Conservation (phyloP, 208 protist species). For the Vickermania ingenoplastis region DNA sequence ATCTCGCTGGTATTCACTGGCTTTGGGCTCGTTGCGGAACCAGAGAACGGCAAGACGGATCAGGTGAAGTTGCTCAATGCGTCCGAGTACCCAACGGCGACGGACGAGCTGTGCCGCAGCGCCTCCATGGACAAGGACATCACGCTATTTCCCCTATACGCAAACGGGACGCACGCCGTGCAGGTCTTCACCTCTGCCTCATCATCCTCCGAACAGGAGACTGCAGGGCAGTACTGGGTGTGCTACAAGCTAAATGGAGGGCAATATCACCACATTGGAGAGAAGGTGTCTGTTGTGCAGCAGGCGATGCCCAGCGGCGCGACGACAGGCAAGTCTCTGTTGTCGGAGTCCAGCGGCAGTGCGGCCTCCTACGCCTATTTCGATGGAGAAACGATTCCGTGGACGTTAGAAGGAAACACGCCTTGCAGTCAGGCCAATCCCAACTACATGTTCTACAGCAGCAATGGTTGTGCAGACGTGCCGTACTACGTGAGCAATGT, state of each 20-base stretch:
- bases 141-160: constrained; percentile 32
- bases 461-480: constrained; percentile 49
- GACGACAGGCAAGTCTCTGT: constrained; percentile 23
- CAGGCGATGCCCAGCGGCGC: constrained; percentile 35
- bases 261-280: constrained; percentile 58
- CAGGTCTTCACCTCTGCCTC: constrained; percentile 18
- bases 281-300: constrained; percentile 13
- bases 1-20: constrained; percentile 64
- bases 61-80: constrained; percentile 53
- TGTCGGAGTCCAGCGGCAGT: constrained; percentile 4
- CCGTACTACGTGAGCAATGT: constrained; percentile 38
- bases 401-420: constrained; percentile 33
- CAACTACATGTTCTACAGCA: constrained; percentile 74
- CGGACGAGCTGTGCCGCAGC: constrained; percentile 17
- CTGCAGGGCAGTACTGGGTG: constrained; percentile 34
- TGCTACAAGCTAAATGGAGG: constrained; percentile 86
- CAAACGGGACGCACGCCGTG: constrained; percentile 65
- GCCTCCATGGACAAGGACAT: constrained; percentile 8
- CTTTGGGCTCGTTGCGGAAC: constrained; percentile 42
- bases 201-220: neutral
- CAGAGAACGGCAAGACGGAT: constrained; percentile 20
- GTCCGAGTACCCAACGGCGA: constrained; percentile 5
- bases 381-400: constrained; percentile 50
- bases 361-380: constrained; percentile 15
- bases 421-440: constrained; percentile 7